Conservation (phyloP, 2,329 filamentous ascomycete genomes). For the Xylariaceae sp. region DNA sequence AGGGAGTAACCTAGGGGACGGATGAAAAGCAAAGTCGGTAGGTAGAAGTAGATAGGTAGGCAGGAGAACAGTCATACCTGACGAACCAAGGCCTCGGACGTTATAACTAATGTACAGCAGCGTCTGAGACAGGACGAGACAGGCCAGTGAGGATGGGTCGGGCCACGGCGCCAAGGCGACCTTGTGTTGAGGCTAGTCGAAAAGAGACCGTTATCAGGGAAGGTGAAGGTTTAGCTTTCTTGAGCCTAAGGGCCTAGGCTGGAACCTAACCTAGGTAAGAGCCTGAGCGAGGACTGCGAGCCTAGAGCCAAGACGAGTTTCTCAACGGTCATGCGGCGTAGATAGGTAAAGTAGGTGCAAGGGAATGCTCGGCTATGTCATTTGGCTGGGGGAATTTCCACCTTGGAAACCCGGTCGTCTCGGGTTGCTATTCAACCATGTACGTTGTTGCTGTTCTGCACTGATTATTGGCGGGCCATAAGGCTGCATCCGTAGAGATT, state of each 20-base stretch:
- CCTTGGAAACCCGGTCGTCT: too few relatives aligned
- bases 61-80: not conserved
- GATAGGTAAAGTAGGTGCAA: too few relatives aligned
- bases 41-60: too few relatives aligned
- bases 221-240: constrained; percentile 16
- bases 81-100: not conserved
- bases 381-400: constrained; percentile 3
- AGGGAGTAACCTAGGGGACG: not conserved
- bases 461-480: too few relatives aligned
- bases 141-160: constrained; percentile 6
- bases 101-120: not conserved
- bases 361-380: constrained; percentile 16
- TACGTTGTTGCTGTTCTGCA: too few relatives aligned
- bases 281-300: too few relatives aligned
- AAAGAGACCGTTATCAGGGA: constrained; percentile 9
- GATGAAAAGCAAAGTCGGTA: not conserved
- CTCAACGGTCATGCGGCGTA: not conserved
- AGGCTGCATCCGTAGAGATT: too few relatives aligned
- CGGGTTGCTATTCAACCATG: too few relatives aligned
- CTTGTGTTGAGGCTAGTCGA: constrained; percentile 11
- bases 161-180: constrained; percentile 16
- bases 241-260: constrained; percentile 1
- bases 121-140: constrained; percentile 1
- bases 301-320: not conserved
- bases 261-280: too few relatives aligned